Percentiles rank a stretch among this genome's conserved stretches.
Evolutionary conservation across 1,284 basidiomycete genomes (phyloP).

Genomic region (Trichosporon ovoides): DNA sequence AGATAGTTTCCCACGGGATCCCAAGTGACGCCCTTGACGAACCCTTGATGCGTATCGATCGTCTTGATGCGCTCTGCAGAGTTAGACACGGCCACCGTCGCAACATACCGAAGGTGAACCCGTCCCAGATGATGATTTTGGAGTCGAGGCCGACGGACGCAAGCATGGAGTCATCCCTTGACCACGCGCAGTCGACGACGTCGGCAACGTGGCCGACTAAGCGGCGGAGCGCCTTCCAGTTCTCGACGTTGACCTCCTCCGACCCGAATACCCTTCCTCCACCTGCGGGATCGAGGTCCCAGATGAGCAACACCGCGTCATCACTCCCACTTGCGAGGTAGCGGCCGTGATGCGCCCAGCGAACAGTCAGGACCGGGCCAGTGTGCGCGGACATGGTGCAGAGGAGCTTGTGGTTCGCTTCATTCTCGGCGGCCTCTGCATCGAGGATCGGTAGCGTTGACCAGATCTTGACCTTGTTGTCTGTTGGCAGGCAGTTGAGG

Average conservation of each 20-base stretch:
- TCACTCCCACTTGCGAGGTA: slow-evolving; percentile 96
- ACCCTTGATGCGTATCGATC: slow-evolving; percentile 85
- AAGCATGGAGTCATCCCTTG: slow-evolving; percentile 79
- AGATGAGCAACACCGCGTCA: slow-evolving; percentile 91
- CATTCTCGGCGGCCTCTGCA: slow-evolving; percentile 63
- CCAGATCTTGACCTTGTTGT: slow-evolving; percentile 96
- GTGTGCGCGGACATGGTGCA: slow-evolving; percentile 91
- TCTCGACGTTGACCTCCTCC: slow-evolving; percentile 91
- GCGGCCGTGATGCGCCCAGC: slow-evolving; percentile 90
- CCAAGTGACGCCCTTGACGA: slow-evolving; percentile 98
- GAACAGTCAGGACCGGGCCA: slow-evolving; percentile 82
- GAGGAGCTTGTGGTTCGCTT: slow-evolving; percentile 74
- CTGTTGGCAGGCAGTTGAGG: slow-evolving; percentile 40
- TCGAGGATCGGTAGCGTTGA: slow-evolving; percentile 87
- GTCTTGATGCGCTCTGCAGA: slow-evolving; percentile 67
- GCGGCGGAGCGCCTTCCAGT: slow-evolving; percentile 89
- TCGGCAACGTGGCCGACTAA: slow-evolving; percentile 95
- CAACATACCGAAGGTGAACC: slow-evolving; percentile 65
- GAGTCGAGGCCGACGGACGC: slow-evolving; percentile 94
- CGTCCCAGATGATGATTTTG: slow-evolving; percentile 87
- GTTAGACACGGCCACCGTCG: not conserved
- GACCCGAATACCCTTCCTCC: slow-evolving; percentile 84
- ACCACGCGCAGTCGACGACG: slow-evolving; percentile 94
- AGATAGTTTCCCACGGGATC: slow-evolving; percentile 96
- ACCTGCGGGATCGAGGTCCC: slow-evolving; percentile 85